Base-by-base conservation (phyloP, 106 monocot species). In the Allium sativum region DNA sequence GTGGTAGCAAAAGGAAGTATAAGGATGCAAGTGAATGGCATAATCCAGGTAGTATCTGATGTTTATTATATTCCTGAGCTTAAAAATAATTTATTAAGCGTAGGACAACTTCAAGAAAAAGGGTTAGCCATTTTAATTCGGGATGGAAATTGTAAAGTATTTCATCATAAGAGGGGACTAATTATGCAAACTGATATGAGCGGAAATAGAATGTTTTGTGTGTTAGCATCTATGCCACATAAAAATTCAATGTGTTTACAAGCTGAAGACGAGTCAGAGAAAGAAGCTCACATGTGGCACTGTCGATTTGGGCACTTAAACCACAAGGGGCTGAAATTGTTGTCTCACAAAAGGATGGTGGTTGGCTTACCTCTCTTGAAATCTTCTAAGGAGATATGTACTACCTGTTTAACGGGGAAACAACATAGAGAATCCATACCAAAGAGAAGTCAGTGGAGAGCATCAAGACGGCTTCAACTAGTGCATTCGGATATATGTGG, bases 181-280 rank as follows among this genome's bases (percentile, higher is more conserved):
- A 57, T 57, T 57, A 57, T 57, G 56, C 56, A 57, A 57, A 57
- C 56, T 21, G 21, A 57, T 20, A 57, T 57, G 56, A 57, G 56
- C 40, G 20, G 56, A 12, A 57, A 57, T 57, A 57, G 56, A 57
- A 57, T 57, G 56, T 57, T 57, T 57, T 57, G 40, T 22, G 8
- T 57, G 20, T 20, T 21, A 22, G 56, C 56, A 12, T 18, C 56
- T 20, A 57, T 57, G 56, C 13, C 56, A 57, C 21, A 8, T 10
- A 21, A 21, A 57, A 12, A 18, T 22, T 57, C 56, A 21, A 22
- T 22, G 56, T 57, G 56, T 57, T 57, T 57, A 22, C 58, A 58
- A 58, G 21, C 58, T 58, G 58, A 41, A 44, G 44, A 19, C 3
- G 44, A 7, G 17, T 62, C 44, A n/a, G 61, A 62, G 16, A 44